These are phyloP conservation scores for Globisporangium nagaii DNA, from an alignment of 352 stramenopile genomes.

Conservation along the genomic window DNA sequence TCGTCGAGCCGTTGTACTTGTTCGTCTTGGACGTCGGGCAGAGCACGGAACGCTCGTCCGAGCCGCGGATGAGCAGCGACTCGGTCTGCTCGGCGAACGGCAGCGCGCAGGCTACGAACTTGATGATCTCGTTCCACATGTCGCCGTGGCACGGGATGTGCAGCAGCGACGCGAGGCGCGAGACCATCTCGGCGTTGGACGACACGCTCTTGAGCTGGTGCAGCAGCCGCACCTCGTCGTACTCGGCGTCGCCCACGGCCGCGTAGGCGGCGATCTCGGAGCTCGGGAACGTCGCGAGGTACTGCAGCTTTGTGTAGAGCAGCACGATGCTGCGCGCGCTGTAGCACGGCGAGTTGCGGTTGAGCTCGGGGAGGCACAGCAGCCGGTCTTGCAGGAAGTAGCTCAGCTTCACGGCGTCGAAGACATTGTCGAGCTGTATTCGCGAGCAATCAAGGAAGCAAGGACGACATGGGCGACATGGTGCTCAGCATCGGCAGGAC, in stretches of 20 bases:
- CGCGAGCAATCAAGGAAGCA: no score
- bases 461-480: neutral
- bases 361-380: slow-evolving; percentile 68
- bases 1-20: slow-evolving; percentile 86
- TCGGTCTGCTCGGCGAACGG: slow-evolving; percentile 83
- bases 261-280: slow-evolving; percentile 57
- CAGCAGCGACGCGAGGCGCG: slow-evolving; percentile 53
- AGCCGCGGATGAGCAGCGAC: slow-evolving; percentile 75
- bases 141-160: slow-evolving; percentile 71
- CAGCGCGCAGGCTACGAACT: slow-evolving; percentile 67
- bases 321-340: slow-evolving; percentile 71
- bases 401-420: slow-evolving; percentile 61
- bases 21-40: slow-evolving; percentile 77
- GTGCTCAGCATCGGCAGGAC: neutral
- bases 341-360: slow-evolving; percentile 78
- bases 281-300: slow-evolving; percentile 68
- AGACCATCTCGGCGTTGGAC: slow-evolving; percentile 57
- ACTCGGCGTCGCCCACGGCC: slow-evolving; percentile 36
- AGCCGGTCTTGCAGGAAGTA: slow-evolving; percentile 65
- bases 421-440: slow-evolving; percentile 32
- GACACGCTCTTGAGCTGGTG: slow-evolving; percentile 52
- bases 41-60: slow-evolving; percentile 79
- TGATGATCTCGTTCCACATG: slow-evolving; percentile 70
- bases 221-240: slow-evolving; percentile 65
- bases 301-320: slow-evolving; percentile 82